These are phyloP conservation scores for Daldinia sp. DNA, from an alignment of 2,329 filamentous ascomycete species.

Conservation along the genomic window DNA sequence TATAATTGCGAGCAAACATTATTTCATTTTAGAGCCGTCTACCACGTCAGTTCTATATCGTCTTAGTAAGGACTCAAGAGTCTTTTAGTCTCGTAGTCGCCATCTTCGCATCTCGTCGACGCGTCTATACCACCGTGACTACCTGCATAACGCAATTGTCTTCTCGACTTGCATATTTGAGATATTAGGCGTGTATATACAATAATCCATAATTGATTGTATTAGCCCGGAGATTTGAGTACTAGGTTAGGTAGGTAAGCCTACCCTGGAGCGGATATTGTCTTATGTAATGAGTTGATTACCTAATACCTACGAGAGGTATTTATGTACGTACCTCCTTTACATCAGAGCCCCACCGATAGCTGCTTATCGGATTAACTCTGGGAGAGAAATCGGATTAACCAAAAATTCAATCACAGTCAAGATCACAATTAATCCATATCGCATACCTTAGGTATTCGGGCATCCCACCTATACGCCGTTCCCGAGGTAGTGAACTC, in stretches of 20 bases:
- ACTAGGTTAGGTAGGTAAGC: too few relatives aligned
- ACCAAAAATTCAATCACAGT: slow-evolving; percentile 42
- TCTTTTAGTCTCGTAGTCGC: not conserved
- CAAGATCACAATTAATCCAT: slow-evolving; percentile 18
- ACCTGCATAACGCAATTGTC: not conserved
- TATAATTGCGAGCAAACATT: slow-evolving; percentile 16
- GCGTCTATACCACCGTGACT: not conserved
- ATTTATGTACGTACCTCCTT: not conserved
- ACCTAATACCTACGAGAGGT: not conserved
- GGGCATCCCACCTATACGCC: slow-evolving; percentile 1
- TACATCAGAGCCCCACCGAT: not conserved
- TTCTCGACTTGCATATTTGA: slow-evolving; percentile 4
- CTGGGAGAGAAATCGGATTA: slow-evolving; percentile 31
- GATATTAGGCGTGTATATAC: slow-evolving; percentile 7
- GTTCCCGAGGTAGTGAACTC: slow-evolving; percentile 15
- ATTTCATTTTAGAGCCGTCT: not conserved
- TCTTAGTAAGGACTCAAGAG: not conserved
- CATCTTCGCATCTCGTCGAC: not conserved
- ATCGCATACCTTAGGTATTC: slow-evolving; percentile 3
- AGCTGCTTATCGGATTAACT: slow-evolving; percentile 26
- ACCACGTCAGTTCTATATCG: not conserved
- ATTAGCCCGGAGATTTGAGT: slow-evolving; percentile 1
- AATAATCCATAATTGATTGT: not conserved
- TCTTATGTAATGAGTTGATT: slow-evolving; percentile 4
- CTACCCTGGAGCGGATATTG: too few relatives aligned